phyloP scores from a whole-genome alignment of 495 filamentous ascomycete species.

The Hypoxylon crocopeplum region DNA sequence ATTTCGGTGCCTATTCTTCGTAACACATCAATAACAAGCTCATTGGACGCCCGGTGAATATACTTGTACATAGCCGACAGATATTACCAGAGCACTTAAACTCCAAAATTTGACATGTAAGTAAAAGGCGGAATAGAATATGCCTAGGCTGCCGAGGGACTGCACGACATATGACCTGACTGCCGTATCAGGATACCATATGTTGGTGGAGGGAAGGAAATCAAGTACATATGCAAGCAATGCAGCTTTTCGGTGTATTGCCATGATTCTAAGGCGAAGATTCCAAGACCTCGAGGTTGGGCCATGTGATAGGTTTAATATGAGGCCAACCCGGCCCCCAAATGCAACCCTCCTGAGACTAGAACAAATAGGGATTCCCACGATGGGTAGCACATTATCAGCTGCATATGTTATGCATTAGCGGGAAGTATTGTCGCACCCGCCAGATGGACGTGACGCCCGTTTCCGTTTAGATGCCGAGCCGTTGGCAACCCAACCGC shows the following conservation, averaged over 20 bases:
- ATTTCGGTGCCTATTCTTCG: no score
- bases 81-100: no score
- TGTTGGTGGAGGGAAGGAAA: no score
- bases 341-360: constrained; percentile 25
- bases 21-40: no score
- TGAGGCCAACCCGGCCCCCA: constrained; percentile 4
- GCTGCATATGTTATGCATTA: constrained; percentile 34
- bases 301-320: constrained; percentile 37
- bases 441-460: constrained; percentile 29
- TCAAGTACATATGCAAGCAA: constrained; percentile 25
- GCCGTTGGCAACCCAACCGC: constrained; percentile 29
- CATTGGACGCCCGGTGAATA: no score
- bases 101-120: no score
- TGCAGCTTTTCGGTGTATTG: constrained; percentile 32
- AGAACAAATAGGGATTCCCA: constrained; percentile 28
- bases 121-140: no score
- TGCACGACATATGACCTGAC: no score
- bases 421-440: constrained; percentile 24
- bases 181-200: no score
- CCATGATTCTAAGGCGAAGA: constrained; percentile 2
- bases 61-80: no score
- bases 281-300: constrained; percentile 1
- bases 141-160: no score
- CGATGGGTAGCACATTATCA: constrained; percentile 26
- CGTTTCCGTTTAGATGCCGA: constrained; percentile 34